These are phyloP conservation scores for Arabis hirsuta DNA, from an alignment of 345 rosid genomes.

Conservation along the genomic window DNA sequence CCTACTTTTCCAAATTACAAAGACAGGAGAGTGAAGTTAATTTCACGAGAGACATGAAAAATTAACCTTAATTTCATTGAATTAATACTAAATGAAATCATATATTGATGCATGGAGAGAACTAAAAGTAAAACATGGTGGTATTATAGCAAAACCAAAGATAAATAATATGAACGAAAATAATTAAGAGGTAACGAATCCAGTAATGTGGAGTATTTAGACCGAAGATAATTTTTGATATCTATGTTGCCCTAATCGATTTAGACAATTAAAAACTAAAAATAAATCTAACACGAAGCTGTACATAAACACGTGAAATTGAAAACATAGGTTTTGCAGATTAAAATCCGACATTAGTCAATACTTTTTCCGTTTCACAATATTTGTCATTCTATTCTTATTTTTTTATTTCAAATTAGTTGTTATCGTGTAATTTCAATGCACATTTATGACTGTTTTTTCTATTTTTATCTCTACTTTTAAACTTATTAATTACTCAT, in stretches of 20 bases:
- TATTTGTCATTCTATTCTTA: no score
- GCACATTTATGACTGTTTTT: no score
- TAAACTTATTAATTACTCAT: no score
- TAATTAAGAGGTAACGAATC: conserved; percentile 5
- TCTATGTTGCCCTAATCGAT: conserved; percentile 7
- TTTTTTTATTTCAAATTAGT: no score
- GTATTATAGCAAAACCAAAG: not conserved
- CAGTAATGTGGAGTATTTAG: conserved; percentile 1
- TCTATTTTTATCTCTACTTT: no score
- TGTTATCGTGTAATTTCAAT: no score
- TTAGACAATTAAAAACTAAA: conserved; percentile 2
- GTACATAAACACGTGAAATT: conserved; percentile 38
- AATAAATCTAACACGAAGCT: conserved; percentile 21
- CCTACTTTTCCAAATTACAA: not conserved
- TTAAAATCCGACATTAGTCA: conserved; percentile 38
- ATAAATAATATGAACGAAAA: not conserved
- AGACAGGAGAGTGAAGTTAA: not conserved
- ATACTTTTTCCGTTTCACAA: no score
- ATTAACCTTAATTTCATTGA: not conserved
- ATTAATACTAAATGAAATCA: not conserved
- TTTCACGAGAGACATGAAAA: not conserved
- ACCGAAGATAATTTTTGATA: conserved; percentile 2
- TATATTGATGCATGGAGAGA: not conserved
- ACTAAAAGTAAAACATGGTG: not conserved
- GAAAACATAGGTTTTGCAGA: conserved; percentile 24